Evolutionary conservation across 202 grass and related monocot genomes (phyloP), one percentile per base, ranked within the genome.

Genomic region (Digitaria exilis): DNA sequence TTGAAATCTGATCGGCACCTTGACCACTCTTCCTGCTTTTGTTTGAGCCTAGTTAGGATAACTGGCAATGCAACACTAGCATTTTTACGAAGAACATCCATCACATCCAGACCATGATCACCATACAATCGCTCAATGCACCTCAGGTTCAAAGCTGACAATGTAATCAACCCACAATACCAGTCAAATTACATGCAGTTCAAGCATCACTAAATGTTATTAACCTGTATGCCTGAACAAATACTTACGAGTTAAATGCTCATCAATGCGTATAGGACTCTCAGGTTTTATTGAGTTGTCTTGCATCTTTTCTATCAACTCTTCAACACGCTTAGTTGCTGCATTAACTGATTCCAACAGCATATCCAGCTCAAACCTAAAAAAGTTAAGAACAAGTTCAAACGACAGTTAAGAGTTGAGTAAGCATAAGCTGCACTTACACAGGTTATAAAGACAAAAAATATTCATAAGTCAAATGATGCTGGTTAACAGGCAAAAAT

Each of bases 301-400:
- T 82, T 95, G 89, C 82, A 95, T 93, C 75, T 91, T 95, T 81
- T 95, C 93, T 88, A 96, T 86, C 83, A 98, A 87, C 77, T 93
- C 91, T 79, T 98, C 96, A 15, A 96, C 87, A 22, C 85, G 87
- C 43, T 96, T 93, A 54, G 89, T 92, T 65, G 93, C 83, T 52
- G 89, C 89, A 80, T 99, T 96, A 50, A 93, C 93, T 21, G 93
- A 94, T 83, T 99, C 96, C 87, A 99, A 86, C 48, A 99, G 69
- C 96, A 99, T 99, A 80, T 99, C 96, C 71, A 99, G 74, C 88
- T 99, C 96, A 90, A 96, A 96, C 85, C 96, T 99, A 62, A 70
- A 75, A 77, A 74, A 17, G 26, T 71, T 21, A 44, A 49, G 42
- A 87, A 32, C 3, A 84, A 45, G 57, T 60, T 52, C 50, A 56